Base-by-base conservation (phyloP, 83 land plant species). In the Picea abies region DNA sequence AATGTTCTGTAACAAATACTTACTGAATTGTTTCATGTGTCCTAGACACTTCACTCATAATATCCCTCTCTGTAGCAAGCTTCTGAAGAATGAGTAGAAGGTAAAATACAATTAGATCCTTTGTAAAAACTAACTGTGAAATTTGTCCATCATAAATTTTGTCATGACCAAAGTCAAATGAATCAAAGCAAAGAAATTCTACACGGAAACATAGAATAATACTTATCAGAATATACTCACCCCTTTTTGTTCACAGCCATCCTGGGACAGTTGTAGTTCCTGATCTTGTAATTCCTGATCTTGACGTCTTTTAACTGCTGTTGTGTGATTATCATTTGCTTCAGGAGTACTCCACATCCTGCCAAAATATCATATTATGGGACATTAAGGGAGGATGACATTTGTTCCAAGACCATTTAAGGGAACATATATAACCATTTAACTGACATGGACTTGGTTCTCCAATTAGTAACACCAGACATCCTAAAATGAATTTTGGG, bases 11-110 rank as follows among this genome's bases (percentile, higher is more conserved):
- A 44, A 58, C 9, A 44, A 56, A 49, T 80, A 86, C 92, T 86
- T 70, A 90, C 92, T 88, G 83, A 49, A 91, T 83, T 35, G 93
- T 87, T 83, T 85, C 83, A 61, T 85, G 93, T 16, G 93, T 85
- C 81, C 78, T 86, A n/a, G 37, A 72, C 49, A 91, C 82, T 75
- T 89, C 90, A 12, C 79, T 83, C 91, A 89, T 86, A 35, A 93
- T 81, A 82, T 85, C 84, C 56, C 56, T 80, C 17, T 86, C 86
- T 35, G 81, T 47, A 23, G 44, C 85, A 68, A 79, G 84, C 70
- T 92, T 92, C 94, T 92, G 86, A 44, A 32, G n/a, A 44, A 79
- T 37, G 23, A 39, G 67, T 0, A 63, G 12, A 29, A 60, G 58
- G 23, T 4, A 29, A 58, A 77, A 22, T 41, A 41, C 14, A 47